phyloP scores from a whole-genome alignment of 345 rosid species.

The Erodium maritimum region DNA sequence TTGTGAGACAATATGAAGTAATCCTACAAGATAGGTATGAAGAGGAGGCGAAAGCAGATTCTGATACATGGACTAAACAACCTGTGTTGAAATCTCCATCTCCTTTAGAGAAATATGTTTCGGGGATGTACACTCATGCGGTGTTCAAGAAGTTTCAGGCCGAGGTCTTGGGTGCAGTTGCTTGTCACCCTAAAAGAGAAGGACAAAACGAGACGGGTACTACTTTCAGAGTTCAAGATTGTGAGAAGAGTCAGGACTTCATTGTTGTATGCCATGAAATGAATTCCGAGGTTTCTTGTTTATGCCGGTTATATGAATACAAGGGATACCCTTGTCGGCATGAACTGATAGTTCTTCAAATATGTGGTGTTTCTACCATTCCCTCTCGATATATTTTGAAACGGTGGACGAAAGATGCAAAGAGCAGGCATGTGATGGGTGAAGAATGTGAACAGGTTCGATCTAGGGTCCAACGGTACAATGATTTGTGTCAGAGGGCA shows the following conservation, averaged over 20 bases:
- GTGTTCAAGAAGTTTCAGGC: slow-evolving; percentile 41
- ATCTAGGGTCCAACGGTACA: slow-evolving; percentile 41
- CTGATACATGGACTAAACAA: slow-evolving; percentile 41
- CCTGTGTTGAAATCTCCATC: slow-evolving; percentile 41
- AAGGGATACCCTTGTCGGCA: slow-evolving; percentile 46
- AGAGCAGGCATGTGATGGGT: slow-evolving; percentile 23
- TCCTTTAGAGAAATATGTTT: slow-evolving; percentile 39
- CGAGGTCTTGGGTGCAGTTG: slow-evolving; percentile 46
- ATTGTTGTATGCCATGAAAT: slow-evolving; percentile 31
- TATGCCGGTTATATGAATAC: slow-evolving; percentile 36
- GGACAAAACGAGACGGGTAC: slow-evolving; percentile 24
- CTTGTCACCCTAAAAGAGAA: slow-evolving; percentile 46
- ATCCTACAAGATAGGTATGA: slow-evolving; percentile 46
- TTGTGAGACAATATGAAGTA: slow-evolving; percentile 34
- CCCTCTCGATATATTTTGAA: slow-evolving; percentile 38
- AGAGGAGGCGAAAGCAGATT: slow-evolving; percentile 46
- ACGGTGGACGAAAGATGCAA: slow-evolving; percentile 50
- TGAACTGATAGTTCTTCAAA: slow-evolving; percentile 49
- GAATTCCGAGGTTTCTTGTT: slow-evolving; percentile 30
- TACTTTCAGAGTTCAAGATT: slow-evolving; percentile 40
- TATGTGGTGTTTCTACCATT: slow-evolving; percentile 30
- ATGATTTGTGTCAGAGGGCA: slow-evolving; percentile 34
- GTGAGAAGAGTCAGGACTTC: slow-evolving; percentile 36
- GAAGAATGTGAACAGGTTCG: slow-evolving; percentile 34
- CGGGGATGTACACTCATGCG: slow-evolving; percentile 34